Conservation (phyloP, 202 grass and related monocot species). For the Elaeis oleifera region DNA sequence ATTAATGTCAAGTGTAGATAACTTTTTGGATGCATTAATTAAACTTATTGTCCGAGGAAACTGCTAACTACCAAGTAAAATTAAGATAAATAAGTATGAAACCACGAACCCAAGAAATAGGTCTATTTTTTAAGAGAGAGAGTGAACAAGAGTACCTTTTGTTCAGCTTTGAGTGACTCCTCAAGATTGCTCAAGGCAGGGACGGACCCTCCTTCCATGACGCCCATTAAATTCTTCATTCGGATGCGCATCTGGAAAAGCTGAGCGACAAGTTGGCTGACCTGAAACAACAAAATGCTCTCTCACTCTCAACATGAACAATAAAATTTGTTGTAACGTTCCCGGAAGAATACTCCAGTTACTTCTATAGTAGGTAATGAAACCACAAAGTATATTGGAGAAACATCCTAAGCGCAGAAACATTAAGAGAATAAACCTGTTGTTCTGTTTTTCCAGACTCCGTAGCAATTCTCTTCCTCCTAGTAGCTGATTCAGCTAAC, state of each 20-base stretch:
- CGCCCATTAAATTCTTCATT: conserved; percentile 98
- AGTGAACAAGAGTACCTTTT: conserved; percentile 42
- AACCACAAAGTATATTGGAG: too few species aligned
- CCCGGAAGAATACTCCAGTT: too few species aligned
- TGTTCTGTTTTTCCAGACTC: conserved; percentile 92
- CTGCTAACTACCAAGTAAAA: too few species aligned
- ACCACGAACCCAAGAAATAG: too few species aligned
- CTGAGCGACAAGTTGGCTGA: conserved; percentile 73
- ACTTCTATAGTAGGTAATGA: too few species aligned
- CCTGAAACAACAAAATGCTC: conserved; percentile 25
- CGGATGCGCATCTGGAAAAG: conserved; percentile 78
- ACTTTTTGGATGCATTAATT: too few species aligned
- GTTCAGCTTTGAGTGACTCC: conserved; percentile 67
- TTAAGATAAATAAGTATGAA: too few species aligned
- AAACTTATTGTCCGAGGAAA: too few species aligned
- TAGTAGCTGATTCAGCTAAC: conserved; percentile 74
- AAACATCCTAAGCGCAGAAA: neutral
- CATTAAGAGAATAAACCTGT: conserved; percentile 38
- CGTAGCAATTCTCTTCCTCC: conserved; percentile 71
- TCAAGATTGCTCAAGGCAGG: conserved; percentile 58
- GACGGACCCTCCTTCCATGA: conserved; percentile 69
- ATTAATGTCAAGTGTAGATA: too few species aligned
- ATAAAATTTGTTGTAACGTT: too few species aligned
- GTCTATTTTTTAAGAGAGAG: too few species aligned
- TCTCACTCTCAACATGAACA: neutral